These are phyloP conservation scores for Fusarium subtropicale DNA, from an alignment of 2,329 filamentous ascomycete genomes.

Conservation along the genomic window DNA sequence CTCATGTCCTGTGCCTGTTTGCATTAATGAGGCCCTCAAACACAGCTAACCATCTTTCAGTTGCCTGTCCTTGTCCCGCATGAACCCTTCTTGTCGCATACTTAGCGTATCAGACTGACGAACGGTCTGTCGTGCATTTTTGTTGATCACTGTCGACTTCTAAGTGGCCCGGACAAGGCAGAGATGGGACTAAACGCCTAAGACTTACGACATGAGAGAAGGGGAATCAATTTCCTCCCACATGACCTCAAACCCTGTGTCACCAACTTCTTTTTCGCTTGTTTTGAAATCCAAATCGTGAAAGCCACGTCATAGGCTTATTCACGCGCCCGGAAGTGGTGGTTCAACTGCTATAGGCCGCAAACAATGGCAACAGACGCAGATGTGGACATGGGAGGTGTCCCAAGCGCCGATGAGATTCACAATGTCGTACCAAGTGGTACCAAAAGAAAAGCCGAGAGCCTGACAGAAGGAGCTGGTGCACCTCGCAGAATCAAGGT, in stretches of 20 bases:
- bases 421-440: slow-evolving; percentile 47
- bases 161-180: slow-evolving; percentile 1
- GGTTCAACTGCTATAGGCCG: background rate
- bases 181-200: slow-evolving; percentile 24
- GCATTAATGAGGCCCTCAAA: slow-evolving; percentile 27
- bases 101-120: slow-evolving; percentile 14
- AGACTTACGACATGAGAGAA: slow-evolving; percentile 29
- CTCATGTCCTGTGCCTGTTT: background rate
- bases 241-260: slow-evolving; percentile 20
- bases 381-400: slow-evolving; percentile 35
- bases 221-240: slow-evolving; percentile 21
- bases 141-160: slow-evolving; percentile 1
- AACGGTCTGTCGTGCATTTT: background rate
- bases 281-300: background rate
- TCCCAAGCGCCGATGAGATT: slow-evolving; percentile 3
- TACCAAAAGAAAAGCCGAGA: slow-evolving; percentile 63
- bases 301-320: slow-evolving; percentile 1
- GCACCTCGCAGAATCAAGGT: slow-evolving; percentile 63
- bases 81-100: slow-evolving; percentile 16
- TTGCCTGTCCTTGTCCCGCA: slow-evolving; percentile 27
- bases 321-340: slow-evolving; percentile 2
- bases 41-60: background rate
- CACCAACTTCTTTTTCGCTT: slow-evolving; percentile 3
- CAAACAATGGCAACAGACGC: slow-evolving; percentile 58
- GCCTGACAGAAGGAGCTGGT: slow-evolving; percentile 52